A percentile compares a stretch with the other conserved stretches of the same genome.
Conservation (phyloP, 495 filamentous ascomycete species). For the Aspergillus funiculosus region DNA sequence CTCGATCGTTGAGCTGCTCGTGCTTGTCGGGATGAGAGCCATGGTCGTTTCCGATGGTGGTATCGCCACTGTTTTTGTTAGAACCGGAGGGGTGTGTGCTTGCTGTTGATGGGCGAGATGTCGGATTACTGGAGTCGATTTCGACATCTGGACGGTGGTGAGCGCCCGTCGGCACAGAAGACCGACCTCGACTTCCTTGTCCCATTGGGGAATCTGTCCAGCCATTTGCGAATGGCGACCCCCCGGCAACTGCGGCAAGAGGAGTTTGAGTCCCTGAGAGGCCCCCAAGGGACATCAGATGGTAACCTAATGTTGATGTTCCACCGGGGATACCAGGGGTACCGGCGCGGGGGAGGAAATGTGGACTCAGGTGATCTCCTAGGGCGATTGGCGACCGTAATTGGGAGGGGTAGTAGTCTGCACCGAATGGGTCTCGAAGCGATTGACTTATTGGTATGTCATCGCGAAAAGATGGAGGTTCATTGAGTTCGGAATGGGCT, state of each 20-base stretch:
- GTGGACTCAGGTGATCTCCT: conserved; percentile 52
- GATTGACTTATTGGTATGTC: conserved; percentile 27
- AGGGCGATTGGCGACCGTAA: conserved; percentile 39
- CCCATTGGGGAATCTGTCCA: conserved; percentile 42
- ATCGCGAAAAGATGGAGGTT: conserved; percentile 34
- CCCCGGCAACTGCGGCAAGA: conserved; percentile 76
- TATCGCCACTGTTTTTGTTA: conserved; percentile 23
- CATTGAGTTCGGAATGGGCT: conserved; percentile 23
- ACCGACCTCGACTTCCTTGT: conserved; percentile 12
- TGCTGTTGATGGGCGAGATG: conserved; percentile 42
- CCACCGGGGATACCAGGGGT: conserved; percentile 79
- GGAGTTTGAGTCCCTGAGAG: conserved; percentile 84
- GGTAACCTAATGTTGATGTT: conserved; percentile 84
- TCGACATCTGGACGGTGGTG: conserved; percentile 26
- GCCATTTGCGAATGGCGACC: conserved; percentile 47
- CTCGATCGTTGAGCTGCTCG: conserved; percentile 18
- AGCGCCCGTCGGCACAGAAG: too few species aligned
- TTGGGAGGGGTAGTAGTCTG: conserved; percentile 24
- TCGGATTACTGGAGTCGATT: conserved; percentile 30
- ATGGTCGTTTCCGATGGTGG: conserved; percentile 4
- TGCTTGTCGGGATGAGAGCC: conserved; percentile 9
- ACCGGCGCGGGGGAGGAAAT: conserved; percentile 57
- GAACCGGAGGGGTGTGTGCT: conserved; percentile 34
- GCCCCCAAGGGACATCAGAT: conserved; percentile 66
- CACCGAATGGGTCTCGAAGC: conserved; percentile 24